Conservation (phyloP, 805 yeast genomes). For the Priceomyces medius region DNA sequence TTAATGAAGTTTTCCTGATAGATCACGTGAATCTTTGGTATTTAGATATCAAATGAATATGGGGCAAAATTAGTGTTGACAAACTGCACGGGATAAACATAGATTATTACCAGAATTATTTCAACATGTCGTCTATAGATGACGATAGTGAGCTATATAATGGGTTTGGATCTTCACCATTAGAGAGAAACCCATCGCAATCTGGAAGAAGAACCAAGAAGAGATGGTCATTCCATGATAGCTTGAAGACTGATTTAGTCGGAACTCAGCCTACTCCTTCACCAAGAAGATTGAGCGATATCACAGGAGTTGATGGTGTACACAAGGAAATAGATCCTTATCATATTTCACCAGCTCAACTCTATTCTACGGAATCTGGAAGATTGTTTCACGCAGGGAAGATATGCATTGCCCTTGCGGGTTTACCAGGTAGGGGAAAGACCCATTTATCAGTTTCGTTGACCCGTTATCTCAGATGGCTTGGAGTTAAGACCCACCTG, state of each 20-base stretch:
- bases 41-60: background rate
- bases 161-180: conserved; percentile 38
- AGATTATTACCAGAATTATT: too few species aligned
- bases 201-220: conserved; percentile 37
- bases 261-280: conserved; percentile 26
- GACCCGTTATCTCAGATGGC: conserved; percentile 91
- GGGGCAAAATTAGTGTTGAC: background rate
- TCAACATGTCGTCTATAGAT: conserved; percentile 21
- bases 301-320: conserved; percentile 52
- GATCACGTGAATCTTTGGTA: background rate
- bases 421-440: conserved; percentile 94
- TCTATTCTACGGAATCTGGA: conserved; percentile 90
- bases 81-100: too few species aligned
- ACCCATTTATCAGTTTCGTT: conserved; percentile 89
- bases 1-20: background rate
- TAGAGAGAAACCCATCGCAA: conserved; percentile 24
- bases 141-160: conserved; percentile 32
- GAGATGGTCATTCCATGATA: conserved; percentile 44
- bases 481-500: conserved; percentile 89
- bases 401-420: conserved; percentile 82
- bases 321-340: conserved; percentile 61
- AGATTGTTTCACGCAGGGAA: conserved; percentile 94
- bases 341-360: conserved; percentile 85
- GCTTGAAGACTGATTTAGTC: conserved; percentile 36
- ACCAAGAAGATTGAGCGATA: conserved; percentile 38